A percentile compares a stretch with the other conserved stretches of the same genome.
phyloP scores from a whole-genome alignment of 2,329 filamentous ascomycete genomes.

The Zymoseptoria crescenta region DNA sequence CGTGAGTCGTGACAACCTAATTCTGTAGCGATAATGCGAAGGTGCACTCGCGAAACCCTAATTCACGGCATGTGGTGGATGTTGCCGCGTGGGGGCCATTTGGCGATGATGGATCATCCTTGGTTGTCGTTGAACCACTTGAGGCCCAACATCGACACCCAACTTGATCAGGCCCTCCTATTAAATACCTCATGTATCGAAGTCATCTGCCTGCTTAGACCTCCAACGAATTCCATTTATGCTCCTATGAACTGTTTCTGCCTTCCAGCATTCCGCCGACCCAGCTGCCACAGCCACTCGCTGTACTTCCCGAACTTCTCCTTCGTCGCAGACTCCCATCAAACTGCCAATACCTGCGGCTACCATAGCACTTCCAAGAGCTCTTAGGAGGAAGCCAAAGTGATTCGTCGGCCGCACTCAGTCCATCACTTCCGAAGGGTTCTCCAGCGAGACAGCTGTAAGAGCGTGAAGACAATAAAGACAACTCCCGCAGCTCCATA shows the following conservation, averaged over 20 bases:
- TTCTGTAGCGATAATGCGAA: too few relatives aligned
- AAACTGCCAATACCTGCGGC: conserved; percentile 1
- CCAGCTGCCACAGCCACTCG: neutral
- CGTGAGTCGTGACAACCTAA: too few relatives aligned
- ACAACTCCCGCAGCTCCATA: conserved; percentile 8
- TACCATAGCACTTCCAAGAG: neutral
- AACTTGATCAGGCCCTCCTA: too few relatives aligned
- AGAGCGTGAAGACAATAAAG: conserved; percentile 5
- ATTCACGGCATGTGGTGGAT: too few relatives aligned
- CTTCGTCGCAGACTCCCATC: conserved; percentile 13
- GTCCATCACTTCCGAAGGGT: neutral
- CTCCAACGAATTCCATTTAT: neutral
- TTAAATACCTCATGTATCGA: too few relatives aligned
- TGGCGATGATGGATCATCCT: too few relatives aligned
- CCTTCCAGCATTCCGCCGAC: neutral
- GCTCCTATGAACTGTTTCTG: conserved; percentile 11
- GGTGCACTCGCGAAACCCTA: too few relatives aligned
- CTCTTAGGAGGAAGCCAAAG: neutral
- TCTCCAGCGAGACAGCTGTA: neutral
- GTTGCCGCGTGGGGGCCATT: too few relatives aligned
- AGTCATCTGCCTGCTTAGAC: too few relatives aligned
- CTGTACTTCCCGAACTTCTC: conserved; percentile 23
- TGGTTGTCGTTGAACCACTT: too few relatives aligned
- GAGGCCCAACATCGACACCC: too few relatives aligned
- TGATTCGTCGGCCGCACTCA: neutral